A percentile compares a stretch with the other conserved stretches of the same genome.
phyloP scores from a whole-genome alignment of 306 rosid genomes.

The Lithocarpus polystachyus region DNA sequence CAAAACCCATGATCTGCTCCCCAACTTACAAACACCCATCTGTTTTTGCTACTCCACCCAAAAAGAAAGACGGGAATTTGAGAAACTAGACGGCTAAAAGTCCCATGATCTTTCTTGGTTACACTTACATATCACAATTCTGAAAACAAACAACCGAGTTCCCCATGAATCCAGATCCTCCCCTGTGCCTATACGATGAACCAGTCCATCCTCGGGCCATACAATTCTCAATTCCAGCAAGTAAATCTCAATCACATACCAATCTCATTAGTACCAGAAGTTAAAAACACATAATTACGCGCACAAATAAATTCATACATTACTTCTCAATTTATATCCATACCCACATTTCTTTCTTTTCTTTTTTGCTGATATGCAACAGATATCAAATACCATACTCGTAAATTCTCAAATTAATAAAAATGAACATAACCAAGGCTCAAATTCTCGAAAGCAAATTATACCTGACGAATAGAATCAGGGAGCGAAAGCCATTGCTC shows the following conservation, averaged over 20 bases:
- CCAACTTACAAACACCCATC: background rate
- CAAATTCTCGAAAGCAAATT: background rate
- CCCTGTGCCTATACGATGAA: background rate
- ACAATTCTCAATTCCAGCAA: background rate
- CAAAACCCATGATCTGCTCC: background rate
- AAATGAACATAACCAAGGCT: no score
- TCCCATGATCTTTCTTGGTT: background rate
- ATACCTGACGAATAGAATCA: slow-evolving; percentile 83
- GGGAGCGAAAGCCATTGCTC: slow-evolving; percentile 98
- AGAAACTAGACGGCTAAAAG: background rate
- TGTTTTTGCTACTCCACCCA: background rate
- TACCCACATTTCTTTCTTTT: background rate
- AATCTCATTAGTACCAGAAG: background rate
- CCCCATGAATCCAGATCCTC: background rate
- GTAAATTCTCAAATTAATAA: no score
- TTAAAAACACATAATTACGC: background rate
- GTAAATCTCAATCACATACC: background rate
- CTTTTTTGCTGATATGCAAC: no score
- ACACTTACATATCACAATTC: background rate
- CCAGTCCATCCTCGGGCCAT: background rate
- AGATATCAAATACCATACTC: no score
- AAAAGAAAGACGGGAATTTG: background rate
- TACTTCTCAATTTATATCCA: background rate
- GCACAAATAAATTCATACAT: background rate
- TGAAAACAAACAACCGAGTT: background rate